Base-by-base conservation (phyloP, 371 early-diverging fungal genomes). In the Actinomortierella wolfii region DNA sequence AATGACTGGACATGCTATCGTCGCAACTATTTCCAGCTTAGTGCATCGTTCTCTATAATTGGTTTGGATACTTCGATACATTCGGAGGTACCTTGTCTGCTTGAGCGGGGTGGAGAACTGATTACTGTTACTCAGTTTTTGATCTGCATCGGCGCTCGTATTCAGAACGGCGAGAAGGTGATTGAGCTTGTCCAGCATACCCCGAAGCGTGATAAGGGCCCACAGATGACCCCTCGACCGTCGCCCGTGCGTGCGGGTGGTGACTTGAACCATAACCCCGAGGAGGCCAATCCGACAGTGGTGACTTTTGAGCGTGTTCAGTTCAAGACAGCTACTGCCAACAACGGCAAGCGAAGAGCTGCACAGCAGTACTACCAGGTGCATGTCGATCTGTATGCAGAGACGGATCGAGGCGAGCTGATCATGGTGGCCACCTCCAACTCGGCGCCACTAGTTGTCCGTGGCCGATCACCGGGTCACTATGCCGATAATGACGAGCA, bases 1-100 rank as follows among this genome's bases (percentile, higher is more conserved):
- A 87, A 86, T 59, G 87, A 88, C 67, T 96, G 96, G 96, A 94
- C 95, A 1, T 96, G 97, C 70, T 97, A 97, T 75, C 90, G 97
- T 42, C 87, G 97, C 67, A 97, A 97, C 68, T 97, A 96, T 73
- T 95, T 96, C 70, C 95, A 96, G 73, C 81, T 96, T 41, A 92
- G 93, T 57, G 81, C 87, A 51, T 81, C 91, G 0, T 94, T 94
- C 60, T 78, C 80, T 18, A 79, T 91, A 17, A 70, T 76, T n/a
- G 85, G 84, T 6, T 49, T 81, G 8, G 74, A 77, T 17, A 51
- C 63, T 5, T 34, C 53, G 3, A 42, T 51, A 7, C 74, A 80
- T 21, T 76, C 86, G 5, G 87, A 87, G 18, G 70, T 82, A 0
- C 87, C 84, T 13, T 91, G 92, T 57, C 57, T 86, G 39, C 70